Base-by-base conservation (phyloP, 352 stramenopile species). In the Phytophthora hybrid region DNA sequence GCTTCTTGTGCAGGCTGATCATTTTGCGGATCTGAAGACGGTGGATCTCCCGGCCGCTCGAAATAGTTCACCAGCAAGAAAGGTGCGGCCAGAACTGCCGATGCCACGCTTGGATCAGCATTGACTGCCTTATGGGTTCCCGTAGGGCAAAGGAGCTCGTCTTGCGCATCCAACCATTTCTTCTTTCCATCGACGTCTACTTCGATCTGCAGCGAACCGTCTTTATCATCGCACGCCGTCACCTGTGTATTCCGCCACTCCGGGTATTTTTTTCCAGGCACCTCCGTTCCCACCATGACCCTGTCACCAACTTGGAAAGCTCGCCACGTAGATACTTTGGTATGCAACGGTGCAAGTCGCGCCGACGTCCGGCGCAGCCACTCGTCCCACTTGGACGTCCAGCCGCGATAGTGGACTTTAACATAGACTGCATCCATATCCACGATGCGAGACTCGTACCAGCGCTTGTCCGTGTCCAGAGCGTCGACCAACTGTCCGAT, bases 371-470 rank as follows among this genome's bases (percentile, higher is more conserved):
- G 91, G 10, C 87, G 72, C 44, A 99, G 82, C 95, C 96, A 99
- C 78, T 99, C 97, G 78, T 99, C 97, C 98, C 98, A 99, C 63
- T 98, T 93, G 10, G 89, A 74, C 1, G 97, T 98, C 97, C 97
- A 99, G 14, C 97, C 97, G 57, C 98, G 98, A 73, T 99, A 99
- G 74, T 99, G 97, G 53, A 99, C 92, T 47, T 95, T 84, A 26
- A 99, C 82, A n/a, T 95, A 80, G 5, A 64, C 69, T 8, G 76
- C 49, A 5, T 83, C 79, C 46, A 84, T 57, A 6, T 75, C 80
- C n/a, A 93, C 71, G 21, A 94, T 59, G 16, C 82, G 75, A 31
- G 85, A 89, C 31, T 95, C 89, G 46, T 90, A 91, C 89, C 89
- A 96, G 46, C 88, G 88, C 34, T 82, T 84, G 59, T 90, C 78